A percentile compares a stretch with the other conserved stretches of the same genome.
Conservation (phyloP, 2,329 filamentous ascomycete genomes). For the Alternaria burnsii region DNA sequence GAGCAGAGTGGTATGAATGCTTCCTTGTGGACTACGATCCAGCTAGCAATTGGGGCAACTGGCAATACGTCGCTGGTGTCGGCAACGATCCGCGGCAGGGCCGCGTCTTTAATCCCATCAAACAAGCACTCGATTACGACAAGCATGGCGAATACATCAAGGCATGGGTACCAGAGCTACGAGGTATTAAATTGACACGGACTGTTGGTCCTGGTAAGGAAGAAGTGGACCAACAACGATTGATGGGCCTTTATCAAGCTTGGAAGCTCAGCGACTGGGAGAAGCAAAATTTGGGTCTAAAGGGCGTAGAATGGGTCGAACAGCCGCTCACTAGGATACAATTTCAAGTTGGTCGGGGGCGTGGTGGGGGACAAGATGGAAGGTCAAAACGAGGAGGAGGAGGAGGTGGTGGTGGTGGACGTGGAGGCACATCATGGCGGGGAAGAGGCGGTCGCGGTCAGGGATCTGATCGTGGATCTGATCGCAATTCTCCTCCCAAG, state of each 20-base stretch:
- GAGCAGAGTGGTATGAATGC: constrained; percentile 84
- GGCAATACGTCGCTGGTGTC: constrained; percentile 82
- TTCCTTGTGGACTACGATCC: constrained; percentile 79
- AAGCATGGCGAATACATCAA: constrained; percentile 72
- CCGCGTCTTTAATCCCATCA: constrained; percentile 82
- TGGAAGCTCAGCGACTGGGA: constrained; percentile 70
- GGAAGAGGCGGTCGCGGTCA: constrained; percentile 22
- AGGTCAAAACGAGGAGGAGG: constrained; percentile 20
- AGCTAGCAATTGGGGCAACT: constrained; percentile 80
- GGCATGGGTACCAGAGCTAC: constrained; percentile 76
- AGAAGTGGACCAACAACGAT: constrained; percentile 47
- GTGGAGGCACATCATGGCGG: constrained; percentile 18
- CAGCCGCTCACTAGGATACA: constrained; percentile 59
- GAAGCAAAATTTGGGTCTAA: constrained; percentile 65
- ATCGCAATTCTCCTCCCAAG: constrained; percentile 18
- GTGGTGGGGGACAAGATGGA: constrained; percentile 20
- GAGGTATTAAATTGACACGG: constrained; percentile 55
- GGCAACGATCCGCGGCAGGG: constrained; percentile 79
- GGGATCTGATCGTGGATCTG: constrained; percentile 3
- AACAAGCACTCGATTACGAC: constrained; percentile 82
- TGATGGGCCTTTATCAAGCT: constrained; percentile 72
- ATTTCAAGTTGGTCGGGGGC: constrained; percentile 47
- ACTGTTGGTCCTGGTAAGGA: constrained; percentile 31
- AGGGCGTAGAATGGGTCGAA: constrained; percentile 70
- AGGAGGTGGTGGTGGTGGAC: constrained; percentile 12